phyloP scores from a whole-genome alignment of 2,329 filamentous ascomycete genomes.

The Cladophialophora psammophila region DNA sequence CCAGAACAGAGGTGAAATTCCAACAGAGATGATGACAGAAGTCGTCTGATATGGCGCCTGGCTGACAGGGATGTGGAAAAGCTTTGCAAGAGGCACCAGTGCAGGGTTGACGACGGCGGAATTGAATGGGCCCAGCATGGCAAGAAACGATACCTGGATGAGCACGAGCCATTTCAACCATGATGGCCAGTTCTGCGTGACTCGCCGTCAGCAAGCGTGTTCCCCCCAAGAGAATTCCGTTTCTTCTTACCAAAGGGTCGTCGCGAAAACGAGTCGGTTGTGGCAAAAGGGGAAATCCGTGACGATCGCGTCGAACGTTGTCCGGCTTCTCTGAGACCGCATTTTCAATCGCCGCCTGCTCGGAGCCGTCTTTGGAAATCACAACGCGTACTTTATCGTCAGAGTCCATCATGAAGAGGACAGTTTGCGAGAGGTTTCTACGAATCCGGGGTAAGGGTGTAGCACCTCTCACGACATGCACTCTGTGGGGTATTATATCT shows the following conservation, averaged over 20 bases:
- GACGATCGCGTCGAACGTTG: constrained; percentile 1
- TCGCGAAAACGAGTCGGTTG: not conserved
- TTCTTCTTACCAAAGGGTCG: constrained; percentile 1
- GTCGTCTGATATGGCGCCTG: constrained; percentile 46
- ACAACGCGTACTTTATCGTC: constrained; percentile 1
- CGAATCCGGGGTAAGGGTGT: not conserved
- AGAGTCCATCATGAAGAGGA: not conserved
- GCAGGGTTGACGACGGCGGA: constrained; percentile 45
- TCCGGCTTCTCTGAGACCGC: not conserved
- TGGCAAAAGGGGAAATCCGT: not conserved
- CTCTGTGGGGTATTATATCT: constrained; percentile 21
- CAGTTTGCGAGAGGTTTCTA: not conserved
- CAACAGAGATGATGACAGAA: constrained; percentile 45
- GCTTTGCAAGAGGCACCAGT: constrained; percentile 42
- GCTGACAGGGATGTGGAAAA: constrained; percentile 43
- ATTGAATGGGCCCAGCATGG: constrained; percentile 43
- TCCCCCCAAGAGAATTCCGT: not conserved
- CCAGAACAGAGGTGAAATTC: constrained; percentile 37
- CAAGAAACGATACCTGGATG: constrained; percentile 44
- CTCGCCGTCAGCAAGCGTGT: not conserved
- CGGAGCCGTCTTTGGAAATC: not conserved
- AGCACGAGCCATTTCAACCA: constrained; percentile 38
- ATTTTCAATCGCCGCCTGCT: constrained; percentile 4
- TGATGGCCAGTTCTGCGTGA: constrained; percentile 39
- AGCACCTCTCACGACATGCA: constrained; percentile 7